Evolutionary conservation across 2,329 filamentous ascomycete species (phyloP), one percentile per base, ranked within the genome.

Genomic region (Penicillium fuscoglaucum): DNA sequence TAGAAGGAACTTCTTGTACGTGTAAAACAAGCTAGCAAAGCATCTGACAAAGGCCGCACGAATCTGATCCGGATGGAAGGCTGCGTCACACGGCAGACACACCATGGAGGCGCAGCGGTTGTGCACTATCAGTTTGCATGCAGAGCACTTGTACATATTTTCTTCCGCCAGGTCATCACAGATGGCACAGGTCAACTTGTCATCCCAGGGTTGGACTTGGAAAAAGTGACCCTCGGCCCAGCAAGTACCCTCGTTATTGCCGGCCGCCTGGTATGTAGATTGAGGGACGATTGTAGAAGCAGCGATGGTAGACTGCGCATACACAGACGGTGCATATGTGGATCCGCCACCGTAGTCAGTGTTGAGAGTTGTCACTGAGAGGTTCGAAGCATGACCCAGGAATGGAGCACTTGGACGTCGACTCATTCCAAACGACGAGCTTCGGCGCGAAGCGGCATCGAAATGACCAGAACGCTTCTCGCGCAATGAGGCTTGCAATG

Each of bases 401-500:
- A 93, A 92, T 5, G 92, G 90, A 33, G 88, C 78, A 72, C 85
- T 90, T 6, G 90, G 88, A 43, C 78, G 80, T 66, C 84, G 80
- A 48, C 83, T 90, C 70, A 93, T 82, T 31, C 89, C 90, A 75
- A 96, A 96, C 1, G 93, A 96, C n/a, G 93, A 96, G 78, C 93
- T 97, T 64, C 93, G 86, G 59, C 93, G 86, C n/a, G 89, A 89
- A 64, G 81, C 76, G 57, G 89, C 86, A 68, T 95, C 90, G 66
- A 98, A 96, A 72, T 97, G 91, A 1, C 90, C 93, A 3, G 95
- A 98, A 52, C 93, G 86, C 79, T 98, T 99, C 77, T 98, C 95
- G 33, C 92, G 87, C 57, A 99, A 80, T 5, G 91, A 96, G 19
- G 90, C 87, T 62, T 93, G 88, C 56, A 96, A 80, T 37, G 91